Percentiles rank a stretch among this genome's conserved stretches.
Conservation (phyloP, 179 eudicot species). For the Vitellaria paradoxa region DNA sequence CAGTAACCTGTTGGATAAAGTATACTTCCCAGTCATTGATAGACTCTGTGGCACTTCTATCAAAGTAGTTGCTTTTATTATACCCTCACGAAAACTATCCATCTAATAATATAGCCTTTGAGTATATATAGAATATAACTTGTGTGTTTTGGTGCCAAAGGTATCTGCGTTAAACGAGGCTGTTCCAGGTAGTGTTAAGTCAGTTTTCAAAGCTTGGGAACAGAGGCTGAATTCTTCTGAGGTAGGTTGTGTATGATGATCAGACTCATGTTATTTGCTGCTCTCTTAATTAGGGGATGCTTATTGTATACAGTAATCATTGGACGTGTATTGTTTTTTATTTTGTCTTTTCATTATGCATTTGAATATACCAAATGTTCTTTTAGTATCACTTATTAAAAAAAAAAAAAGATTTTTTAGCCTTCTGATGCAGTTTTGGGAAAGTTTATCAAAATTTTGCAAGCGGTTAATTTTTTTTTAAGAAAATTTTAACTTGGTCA, state of each 20-base stretch:
- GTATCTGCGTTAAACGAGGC: slow-evolving; percentile 92
- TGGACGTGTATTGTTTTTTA: background rate
- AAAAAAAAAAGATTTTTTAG: too few species aligned
- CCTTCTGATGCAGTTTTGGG: background rate
- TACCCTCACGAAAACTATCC: background rate
- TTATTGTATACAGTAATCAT: background rate
- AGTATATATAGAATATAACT: background rate
- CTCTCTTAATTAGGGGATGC: background rate
- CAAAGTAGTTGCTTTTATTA: background rate
- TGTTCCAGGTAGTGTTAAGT: slow-evolving; percentile 81
- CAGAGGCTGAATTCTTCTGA: slow-evolving; percentile 71
- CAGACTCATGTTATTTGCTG: background rate
- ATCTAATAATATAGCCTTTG: background rate
- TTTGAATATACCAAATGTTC: background rate
- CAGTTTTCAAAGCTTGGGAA: slow-evolving; percentile 92
- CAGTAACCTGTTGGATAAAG: too few species aligned
- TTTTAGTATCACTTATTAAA: background rate
- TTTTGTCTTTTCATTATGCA: background rate
- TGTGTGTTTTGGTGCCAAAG: slow-evolving; percentile 33
- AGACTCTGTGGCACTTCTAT: too few species aligned
- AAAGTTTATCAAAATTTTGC: background rate
- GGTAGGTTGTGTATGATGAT: slow-evolving; percentile 36
- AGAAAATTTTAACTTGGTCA: too few species aligned
- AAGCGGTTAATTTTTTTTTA: too few species aligned
- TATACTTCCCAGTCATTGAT: too few species aligned